Base-by-base conservation (phyloP, 768 basidiomycete species). In the Mycena rebaudengoi region DNA sequence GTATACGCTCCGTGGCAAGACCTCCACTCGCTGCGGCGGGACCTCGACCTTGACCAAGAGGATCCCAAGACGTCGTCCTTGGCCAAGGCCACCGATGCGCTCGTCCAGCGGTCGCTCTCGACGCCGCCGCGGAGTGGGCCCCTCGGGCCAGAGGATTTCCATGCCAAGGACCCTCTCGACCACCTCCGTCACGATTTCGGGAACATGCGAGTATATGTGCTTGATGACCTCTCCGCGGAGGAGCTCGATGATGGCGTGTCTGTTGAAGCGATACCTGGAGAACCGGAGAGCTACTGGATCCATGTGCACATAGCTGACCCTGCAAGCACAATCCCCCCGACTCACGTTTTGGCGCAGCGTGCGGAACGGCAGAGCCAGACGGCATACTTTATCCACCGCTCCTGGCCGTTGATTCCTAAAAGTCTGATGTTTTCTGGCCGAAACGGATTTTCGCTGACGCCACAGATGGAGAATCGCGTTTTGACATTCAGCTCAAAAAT, bases 241-340 rank as follows among this genome's bases (percentile, higher is more conserved):
- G 98, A 99, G 71, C 83, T 99, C 21, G 98, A 99, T 72, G 98
- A 99, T 73, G 98, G 95, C 3, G 70, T 99, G 30, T 96, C 96
- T 2, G 71, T 98, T 29, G 92, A 97, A 66, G 71, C 77, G n/a
- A 82, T 90, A 30, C 81, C 84, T 5, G 77, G 78, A 4, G 87
- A 91, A 48, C 86, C 87, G 2, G 85, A 82, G 16, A 82, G 75
- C 20, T 72, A 78, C 44, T 99, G 98, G 97, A 73, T 97, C 12
- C 96, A 98, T 69, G 82, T 91, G 25, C 98, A 99, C 72, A 84
- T 99, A 58, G 96, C 98, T 11, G 98, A 99, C 74, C 96, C 96
- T 0, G 95, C 94, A 2, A 80, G 89, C 12, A 67, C 91, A 48
- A 82, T 99, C 25, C 90, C 89, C 20, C 92, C 91, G 0, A 82